These are phyloP conservation scores for Odontarrhena argentea DNA, from an alignment of 345 rosid species.

Conservation along the genomic window DNA sequence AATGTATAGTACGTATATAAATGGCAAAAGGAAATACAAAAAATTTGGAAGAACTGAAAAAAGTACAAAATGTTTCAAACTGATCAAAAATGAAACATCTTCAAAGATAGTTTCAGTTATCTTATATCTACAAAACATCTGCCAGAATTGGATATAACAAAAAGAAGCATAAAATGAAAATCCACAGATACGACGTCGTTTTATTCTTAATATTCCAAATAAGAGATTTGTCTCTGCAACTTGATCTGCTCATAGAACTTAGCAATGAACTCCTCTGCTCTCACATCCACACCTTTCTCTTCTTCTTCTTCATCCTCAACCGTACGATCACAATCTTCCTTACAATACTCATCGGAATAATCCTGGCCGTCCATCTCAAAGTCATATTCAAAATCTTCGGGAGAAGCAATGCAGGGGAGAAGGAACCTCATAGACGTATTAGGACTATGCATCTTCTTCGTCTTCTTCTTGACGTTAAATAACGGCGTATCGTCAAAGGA, in stretches of 20 bases:
- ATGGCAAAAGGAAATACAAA: neutral
- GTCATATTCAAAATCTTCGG: slow-evolving; percentile 57
- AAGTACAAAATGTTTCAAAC: neutral
- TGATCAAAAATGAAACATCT: neutral
- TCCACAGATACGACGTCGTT: slow-evolving; percentile 16
- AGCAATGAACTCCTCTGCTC: slow-evolving; percentile 89
- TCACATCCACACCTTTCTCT: slow-evolving; percentile 72
- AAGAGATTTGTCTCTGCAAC: slow-evolving; percentile 82
- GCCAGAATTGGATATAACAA: neutral
- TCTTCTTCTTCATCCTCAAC: slow-evolving; percentile 43
- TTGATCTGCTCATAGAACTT: slow-evolving; percentile 71
- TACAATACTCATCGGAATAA: slow-evolving; percentile 27
- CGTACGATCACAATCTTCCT: slow-evolving; percentile 28
- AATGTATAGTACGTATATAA: too few relatives aligned
- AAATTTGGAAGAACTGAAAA: too few relatives aligned
- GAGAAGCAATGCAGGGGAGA: slow-evolving; percentile 72
- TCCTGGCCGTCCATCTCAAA: slow-evolving; percentile 39
- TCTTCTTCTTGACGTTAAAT: slow-evolving; percentile 50
- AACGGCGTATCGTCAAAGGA: slow-evolving; percentile 86
- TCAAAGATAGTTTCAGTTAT: neutral
- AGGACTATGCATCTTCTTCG: slow-evolving; percentile 59
- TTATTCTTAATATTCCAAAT: slow-evolving; percentile 48
- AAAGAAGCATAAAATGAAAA: neutral
- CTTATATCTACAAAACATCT: neutral
- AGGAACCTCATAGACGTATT: slow-evolving; percentile 57